Evolutionary conservation across 2,329 filamentous ascomycete species (phyloP), one percentile per base, ranked within the genome.

Genomic region (Trichoderma oligosporum): DNA sequence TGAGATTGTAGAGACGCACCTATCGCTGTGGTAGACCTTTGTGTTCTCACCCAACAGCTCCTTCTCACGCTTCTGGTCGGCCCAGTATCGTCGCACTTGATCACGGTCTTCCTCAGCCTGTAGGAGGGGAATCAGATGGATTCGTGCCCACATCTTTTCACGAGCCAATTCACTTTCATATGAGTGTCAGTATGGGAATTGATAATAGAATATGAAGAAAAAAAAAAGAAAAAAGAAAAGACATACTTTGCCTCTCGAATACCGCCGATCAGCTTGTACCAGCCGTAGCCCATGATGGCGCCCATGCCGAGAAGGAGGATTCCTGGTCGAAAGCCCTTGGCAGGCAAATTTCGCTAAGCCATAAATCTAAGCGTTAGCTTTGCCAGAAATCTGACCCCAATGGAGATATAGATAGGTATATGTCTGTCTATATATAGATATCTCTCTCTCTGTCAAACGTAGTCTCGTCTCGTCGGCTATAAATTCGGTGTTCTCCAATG

Each of bases 71-170:
- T 85, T 86, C 82, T 91, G 85, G 74, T 96, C 90, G 58, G 94
- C 94, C 64, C 87, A 82, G 74, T 93, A 83, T 70, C 93, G 82
- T 64, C 94, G 84, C 62, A 96, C 92, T 72, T 93, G 87, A 76
- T 99, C 94, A 61, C 94, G 87, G 78, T 99, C 94, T 74, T 96
- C 91, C 72, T 99, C 94, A 57, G 94, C 94, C 73, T 97, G 93
- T 62, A 99, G 84, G 62, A 96, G 78, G 58, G 94, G 94, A 69
- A 93, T 94, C 63, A 99, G 82, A 76, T 97, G 85, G 76, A 99
- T 96, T 71, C 94, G 88, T 61, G 90, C 85, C 94, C 94, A 99
- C 84, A 96, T 94, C 81, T 97, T 99, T 72, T 99, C 94, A 67
- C 94, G 90, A 62, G 86, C 89, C 65, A 96, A 86, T 76, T 99